Conservation (phyloP, 1,284 basidiomycete genomes). For the Cutaneotrichosporon mucoides region DNA sequence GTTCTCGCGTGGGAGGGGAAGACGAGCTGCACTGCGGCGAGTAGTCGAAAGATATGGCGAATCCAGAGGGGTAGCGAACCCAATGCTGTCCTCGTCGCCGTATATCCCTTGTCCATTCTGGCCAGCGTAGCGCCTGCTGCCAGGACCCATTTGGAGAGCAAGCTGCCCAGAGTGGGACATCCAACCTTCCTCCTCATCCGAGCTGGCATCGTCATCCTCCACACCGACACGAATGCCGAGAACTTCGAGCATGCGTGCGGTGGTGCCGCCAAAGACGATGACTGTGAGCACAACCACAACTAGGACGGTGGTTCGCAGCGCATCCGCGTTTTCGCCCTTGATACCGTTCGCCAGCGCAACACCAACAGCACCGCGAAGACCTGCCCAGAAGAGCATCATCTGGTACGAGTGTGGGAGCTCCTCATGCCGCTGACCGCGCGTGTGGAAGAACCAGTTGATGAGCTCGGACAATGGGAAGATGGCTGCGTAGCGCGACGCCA, state of each 20-base stretch:
- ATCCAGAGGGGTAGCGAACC: conserved; percentile 22
- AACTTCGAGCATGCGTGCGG: conserved; percentile 92
- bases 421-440: conserved; percentile 75
- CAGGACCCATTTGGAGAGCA: conserved; percentile 38
- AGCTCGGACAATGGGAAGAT: conserved; percentile 95
- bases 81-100: conserved; percentile 34
- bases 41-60: conserved; percentile 27
- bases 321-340: conserved; percentile 83
- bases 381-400: conserved; percentile 99
- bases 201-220: conserved; percentile 79
- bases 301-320: conserved; percentile 87
- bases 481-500: conserved; percentile 90
- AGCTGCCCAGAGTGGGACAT: conserved; percentile 37
- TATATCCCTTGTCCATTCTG: conserved; percentile 40
- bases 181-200: conserved; percentile 62
- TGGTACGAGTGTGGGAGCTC: conserved; percentile 93
- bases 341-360: conserved; percentile 96
- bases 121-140: conserved; percentile 40
- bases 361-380: conserved; percentile 90
- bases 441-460: conserved; percentile 85
- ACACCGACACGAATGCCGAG: conserved; percentile 95
- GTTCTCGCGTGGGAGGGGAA: conserved; percentile 5
- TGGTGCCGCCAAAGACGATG: conserved; percentile 92
- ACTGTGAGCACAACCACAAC: conserved; percentile 95
- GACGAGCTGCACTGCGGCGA: background rate